A percentile compares a stretch with the other conserved stretches of the same genome.
These are phyloP conservation scores for Borovskyia barvae DNA, from an alignment of 208 protist genomes.

Conservation along the genomic window DNA sequence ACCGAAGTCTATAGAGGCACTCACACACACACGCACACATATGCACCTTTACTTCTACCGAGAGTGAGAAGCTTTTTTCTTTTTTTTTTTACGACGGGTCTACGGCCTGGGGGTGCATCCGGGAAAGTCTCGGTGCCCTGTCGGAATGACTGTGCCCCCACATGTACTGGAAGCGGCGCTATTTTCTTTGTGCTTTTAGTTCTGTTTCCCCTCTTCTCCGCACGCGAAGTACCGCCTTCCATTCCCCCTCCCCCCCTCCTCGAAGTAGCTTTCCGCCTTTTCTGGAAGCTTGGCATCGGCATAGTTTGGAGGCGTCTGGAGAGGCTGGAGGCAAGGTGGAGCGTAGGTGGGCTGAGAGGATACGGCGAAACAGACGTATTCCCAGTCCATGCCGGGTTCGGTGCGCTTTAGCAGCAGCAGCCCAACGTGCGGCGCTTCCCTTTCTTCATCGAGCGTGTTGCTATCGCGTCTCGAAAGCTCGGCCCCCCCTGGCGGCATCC, in stretches of 20 bases:
- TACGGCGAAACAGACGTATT: constrained; percentile 4
- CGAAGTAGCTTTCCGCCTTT: background rate
- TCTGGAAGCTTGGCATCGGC: no score
- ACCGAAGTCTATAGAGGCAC: background rate
- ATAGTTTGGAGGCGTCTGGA: background rate
- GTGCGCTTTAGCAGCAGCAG: no score
- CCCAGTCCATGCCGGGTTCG: constrained; percentile 17
- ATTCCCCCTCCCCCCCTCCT: background rate
- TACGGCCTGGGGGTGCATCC: no score
- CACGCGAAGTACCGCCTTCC: background rate
- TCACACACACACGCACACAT: background rate
- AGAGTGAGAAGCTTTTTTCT: background rate
- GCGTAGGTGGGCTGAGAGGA: background rate
- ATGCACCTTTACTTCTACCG: background rate
- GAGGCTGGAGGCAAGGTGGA: background rate
- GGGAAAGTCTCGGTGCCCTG: no score
- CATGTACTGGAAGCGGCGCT: no score
- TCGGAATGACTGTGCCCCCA: no score
- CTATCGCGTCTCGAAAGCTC: background rate
- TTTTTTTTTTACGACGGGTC: no score
- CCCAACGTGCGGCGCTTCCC: no score
- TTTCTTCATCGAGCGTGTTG: background rate
- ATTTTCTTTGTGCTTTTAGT: no score
- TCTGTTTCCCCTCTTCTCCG: background rate
- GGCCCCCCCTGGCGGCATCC: background rate